Base-by-base conservation (phyloP, 768 basidiomycete species). In the Rhodotorula graminis region DNA sequence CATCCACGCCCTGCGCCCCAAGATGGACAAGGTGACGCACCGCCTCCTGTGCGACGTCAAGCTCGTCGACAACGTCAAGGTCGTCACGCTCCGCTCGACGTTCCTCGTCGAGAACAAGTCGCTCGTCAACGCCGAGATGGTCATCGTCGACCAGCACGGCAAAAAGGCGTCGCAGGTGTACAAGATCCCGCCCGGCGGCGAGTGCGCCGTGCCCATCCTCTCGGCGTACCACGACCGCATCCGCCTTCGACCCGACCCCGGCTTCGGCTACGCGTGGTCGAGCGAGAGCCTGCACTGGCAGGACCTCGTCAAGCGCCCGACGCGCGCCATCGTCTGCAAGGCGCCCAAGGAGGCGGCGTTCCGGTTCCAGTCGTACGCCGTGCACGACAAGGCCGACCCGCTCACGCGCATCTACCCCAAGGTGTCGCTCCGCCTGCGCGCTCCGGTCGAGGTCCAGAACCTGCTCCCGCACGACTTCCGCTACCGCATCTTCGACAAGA, bases 401-500 rank as follows among this genome's bases (percentile, higher is more conserved):
- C 79, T 81, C 29, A 75, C 84, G 16, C 85, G 87, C 70, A 88
- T 87, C 81, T 89, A 90, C 74, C 95, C 96, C 4, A 89, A 88
- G 80, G 87, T 97, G 69, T 88, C 87, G 59, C 84, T 99, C 62
- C 89, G 87, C 71, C 87, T 99, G 58, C 88, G 92, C 49, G 93
- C 96, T 23, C 96, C 96, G 0, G 84, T 99, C 40, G 95, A 99
- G 79, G 83, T 99, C 18, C 95, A 99, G 82, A 99, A 99, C 79
- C 83, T 98, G 29, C 83, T 98, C 33, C 96, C 96, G 1, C 96
- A 89, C 82, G 93, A 97, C 77, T 81, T 98, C 63, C 89, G 93
- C 77, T 99, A 96, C 82, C 87, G 93, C n/a, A 90, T 98, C 47
- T 97, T 93, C 76, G 94, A 99, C 84, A 96, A 93, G 83, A 87